These are phyloP conservation scores for Mycena filopes DNA, from an alignment of 768 basidiomycete species.

Conservation along the genomic window DNA sequence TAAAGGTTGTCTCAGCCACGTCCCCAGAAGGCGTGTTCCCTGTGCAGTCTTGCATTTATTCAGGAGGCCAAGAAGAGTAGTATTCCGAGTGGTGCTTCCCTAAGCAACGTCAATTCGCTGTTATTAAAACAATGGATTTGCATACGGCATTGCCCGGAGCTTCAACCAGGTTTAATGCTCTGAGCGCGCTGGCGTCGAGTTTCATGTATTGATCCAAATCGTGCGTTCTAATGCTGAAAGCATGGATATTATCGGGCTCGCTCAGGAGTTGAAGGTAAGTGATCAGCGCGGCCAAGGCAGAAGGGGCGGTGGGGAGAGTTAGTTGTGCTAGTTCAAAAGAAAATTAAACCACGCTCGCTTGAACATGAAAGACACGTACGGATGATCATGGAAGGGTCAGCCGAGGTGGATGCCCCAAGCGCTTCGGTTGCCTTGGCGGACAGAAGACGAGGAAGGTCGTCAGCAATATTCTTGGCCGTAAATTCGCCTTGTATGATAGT, in stretches of 20 bases:
- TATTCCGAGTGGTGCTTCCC: constrained; percentile 79
- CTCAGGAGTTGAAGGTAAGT: constrained; percentile 83
- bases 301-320: constrained; percentile 78
- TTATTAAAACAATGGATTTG: not conserved
- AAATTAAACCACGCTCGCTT: not conserved
- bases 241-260: constrained; percentile 81
- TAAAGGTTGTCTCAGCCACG: constrained; percentile 96
- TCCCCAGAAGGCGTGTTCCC: constrained; percentile 85
- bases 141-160: constrained; percentile 66
- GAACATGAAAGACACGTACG: constrained; percentile 52
- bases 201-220: constrained; percentile 96
- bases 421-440: constrained; percentile 54
- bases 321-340: constrained; percentile 71
- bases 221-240: constrained; percentile 85
- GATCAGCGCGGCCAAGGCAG: constrained; percentile 84
- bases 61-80: constrained; percentile 87
- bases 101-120: constrained; percentile 35
- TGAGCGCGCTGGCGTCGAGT: constrained; percentile 92
- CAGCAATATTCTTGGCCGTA: constrained; percentile 77
- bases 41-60: constrained; percentile 98
- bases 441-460: constrained; percentile 81
- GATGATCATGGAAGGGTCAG: constrained; percentile 63
- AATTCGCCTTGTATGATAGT: constrained; percentile 75
- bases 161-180: constrained; percentile 89
- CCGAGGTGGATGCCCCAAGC: constrained; percentile 48